A percentile compares a stretch with the other conserved stretches of the same genome.
Evolutionary conservation across 2,329 filamentous ascomycete genomes (phyloP).

Genomic region (Fusarium veterinarium): DNA sequence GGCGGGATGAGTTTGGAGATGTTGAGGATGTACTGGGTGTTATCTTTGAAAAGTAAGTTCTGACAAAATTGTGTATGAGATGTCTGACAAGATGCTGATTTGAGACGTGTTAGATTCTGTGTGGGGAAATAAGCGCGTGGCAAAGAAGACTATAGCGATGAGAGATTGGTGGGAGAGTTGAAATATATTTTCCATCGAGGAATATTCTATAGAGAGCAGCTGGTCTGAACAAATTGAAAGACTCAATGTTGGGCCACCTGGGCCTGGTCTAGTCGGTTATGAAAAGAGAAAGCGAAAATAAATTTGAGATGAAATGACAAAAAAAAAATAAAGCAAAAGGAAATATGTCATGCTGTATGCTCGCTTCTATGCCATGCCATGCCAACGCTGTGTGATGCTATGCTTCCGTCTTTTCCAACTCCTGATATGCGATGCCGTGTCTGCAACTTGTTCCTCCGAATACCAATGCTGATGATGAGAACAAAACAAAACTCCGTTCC

Average conservation of each 20-base stretch:
- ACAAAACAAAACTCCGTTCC: constrained; percentile 27
- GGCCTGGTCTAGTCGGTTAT: constrained; percentile 24
- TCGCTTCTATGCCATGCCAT: constrained; percentile 24
- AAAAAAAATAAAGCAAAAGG: constrained; percentile 13
- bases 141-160: background rate
- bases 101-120: constrained; percentile 54
- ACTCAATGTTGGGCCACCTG: constrained; percentile 26
- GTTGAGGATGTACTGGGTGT: constrained; percentile 96
- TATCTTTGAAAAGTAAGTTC: constrained; percentile 92
- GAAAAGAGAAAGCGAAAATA: constrained; percentile 1
- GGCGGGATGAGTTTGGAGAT: constrained; percentile 84
- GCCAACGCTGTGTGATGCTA: constrained; percentile 18
- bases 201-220: constrained; percentile 31
- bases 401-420: constrained; percentile 22
- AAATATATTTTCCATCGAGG: constrained; percentile 13
- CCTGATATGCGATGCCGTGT: constrained; percentile 23
- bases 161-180: constrained; percentile 6
- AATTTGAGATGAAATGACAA: background rate
- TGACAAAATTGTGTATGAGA: background rate
- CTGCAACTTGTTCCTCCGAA: background rate
- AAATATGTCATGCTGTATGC: constrained; percentile 22
- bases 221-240: constrained; percentile 22
- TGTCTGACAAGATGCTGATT: constrained; percentile 31
- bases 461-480: constrained; percentile 5
- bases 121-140: constrained; percentile 55